These are phyloP conservation scores for Fusarium solani-melongenae DNA, from an alignment of 2,329 filamentous ascomycete species.

Conservation along the genomic window DNA sequence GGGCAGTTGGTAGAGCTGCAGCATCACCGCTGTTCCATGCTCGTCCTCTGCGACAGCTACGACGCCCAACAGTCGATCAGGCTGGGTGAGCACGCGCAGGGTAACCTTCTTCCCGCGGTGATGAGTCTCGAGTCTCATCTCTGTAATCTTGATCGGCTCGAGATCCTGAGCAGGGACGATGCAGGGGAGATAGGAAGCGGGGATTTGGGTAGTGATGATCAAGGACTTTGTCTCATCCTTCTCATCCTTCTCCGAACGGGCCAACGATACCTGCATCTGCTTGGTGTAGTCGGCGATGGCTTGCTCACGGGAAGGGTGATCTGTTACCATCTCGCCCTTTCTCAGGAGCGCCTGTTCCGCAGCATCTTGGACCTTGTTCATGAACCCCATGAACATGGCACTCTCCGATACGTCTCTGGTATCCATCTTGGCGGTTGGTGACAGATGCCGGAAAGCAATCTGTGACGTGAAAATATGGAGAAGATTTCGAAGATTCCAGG, in stretches of 20 bases:
- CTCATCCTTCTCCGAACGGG: too few relatives aligned
- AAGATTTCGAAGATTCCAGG: neutral
- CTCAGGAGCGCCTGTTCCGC: neutral
- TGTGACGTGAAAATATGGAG: neutral
- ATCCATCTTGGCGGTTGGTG: neutral
- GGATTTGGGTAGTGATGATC: neutral
- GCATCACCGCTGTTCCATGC: constrained; percentile 43
- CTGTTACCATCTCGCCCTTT: constrained; percentile 15
- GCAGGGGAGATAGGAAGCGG: constrained; percentile 12
- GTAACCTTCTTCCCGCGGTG: constrained; percentile 30
- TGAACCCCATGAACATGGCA: neutral
- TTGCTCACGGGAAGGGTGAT: neutral
- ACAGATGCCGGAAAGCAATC: neutral
- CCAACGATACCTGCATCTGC: neutral
- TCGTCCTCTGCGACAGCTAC: constrained; percentile 54
- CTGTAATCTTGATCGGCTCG: neutral
- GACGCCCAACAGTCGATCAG: constrained; percentile 28
- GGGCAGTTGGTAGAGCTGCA: constrained; percentile 57
- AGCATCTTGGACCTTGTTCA: neutral
- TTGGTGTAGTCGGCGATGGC: neutral
- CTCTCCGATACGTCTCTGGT: neutral
- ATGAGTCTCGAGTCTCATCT: constrained; percentile 27
- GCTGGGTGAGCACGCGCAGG: constrained; percentile 34
- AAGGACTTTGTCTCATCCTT: neutral
- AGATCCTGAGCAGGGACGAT: neutral